Conservation (phyloP, 1,284 basidiomycete genomes). For the Ganoderma resinaceum region DNA sequence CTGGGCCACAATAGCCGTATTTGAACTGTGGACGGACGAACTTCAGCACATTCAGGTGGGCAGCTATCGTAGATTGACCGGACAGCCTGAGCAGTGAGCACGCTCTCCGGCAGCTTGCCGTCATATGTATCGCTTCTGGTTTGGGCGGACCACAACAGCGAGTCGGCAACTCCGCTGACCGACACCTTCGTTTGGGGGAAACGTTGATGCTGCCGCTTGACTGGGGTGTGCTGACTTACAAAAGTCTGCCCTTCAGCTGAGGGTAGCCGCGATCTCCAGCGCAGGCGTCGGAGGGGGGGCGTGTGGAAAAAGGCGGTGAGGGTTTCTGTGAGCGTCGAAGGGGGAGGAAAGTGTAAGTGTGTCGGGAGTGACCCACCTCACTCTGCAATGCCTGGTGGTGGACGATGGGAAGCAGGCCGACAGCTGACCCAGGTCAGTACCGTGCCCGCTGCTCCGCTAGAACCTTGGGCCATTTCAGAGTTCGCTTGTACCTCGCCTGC, state of each 20-base stretch:
- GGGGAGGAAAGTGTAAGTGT: background rate
- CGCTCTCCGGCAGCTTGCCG: background rate
- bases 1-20: background rate
- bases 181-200: background rate
- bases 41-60: background rate
- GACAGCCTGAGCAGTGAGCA: background rate
- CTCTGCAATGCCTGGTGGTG: background rate
- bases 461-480: background rate
- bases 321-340: background rate
- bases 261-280: background rate
- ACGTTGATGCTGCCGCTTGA: background rate
- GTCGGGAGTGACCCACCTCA: background rate
- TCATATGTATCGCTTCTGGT: background rate
- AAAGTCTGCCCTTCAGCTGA: background rate
- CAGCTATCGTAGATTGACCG: background rate
- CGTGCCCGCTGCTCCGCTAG: slow-evolving; percentile 2
- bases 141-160: background rate
- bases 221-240: background rate
- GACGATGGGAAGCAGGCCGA: slow-evolving; percentile 3
- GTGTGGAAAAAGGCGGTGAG: background rate
- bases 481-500: background rate
- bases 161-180: background rate
- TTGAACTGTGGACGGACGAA: background rate
- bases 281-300: background rate
- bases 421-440: background rate